Conservation (phyloP, 73 alveolate genomes). For the Uronychia setigera region DNA sequence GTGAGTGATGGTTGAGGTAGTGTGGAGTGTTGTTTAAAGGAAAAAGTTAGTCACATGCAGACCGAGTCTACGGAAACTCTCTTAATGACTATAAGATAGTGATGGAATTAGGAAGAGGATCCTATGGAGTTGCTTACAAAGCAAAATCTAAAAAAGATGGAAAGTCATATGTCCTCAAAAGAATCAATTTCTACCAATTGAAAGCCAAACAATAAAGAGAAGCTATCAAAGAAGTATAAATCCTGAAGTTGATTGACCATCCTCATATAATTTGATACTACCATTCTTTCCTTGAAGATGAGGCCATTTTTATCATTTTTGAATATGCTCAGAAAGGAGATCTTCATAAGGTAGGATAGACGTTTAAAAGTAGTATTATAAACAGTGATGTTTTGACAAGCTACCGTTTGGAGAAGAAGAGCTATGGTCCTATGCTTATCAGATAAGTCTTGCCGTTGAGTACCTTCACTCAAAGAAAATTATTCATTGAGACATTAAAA, state of each 20-base stretch:
- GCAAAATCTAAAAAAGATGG: constrained; percentile 67
- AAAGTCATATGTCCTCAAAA: constrained; percentile 72
- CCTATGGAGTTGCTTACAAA: constrained; percentile 84
- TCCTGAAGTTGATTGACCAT: constrained; percentile 67
- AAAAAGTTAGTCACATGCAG: too few species aligned
- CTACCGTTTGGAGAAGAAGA: constrained; percentile 75
- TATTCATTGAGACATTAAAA: constrained; percentile 92
- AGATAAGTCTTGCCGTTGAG: constrained; percentile 86
- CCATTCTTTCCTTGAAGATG: constrained; percentile 70
- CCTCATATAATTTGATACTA: constrained; percentile 73
- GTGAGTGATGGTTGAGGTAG: too few species aligned
- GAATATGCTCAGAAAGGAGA: constrained; percentile 89
- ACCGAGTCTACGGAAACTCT: background rate
- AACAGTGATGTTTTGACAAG: too few species aligned
- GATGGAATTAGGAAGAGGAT: constrained; percentile 85
- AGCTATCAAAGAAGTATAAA: constrained; percentile 73
- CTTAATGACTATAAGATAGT: background rate
- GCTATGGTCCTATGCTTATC: constrained; percentile 79
- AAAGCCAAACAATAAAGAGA: constrained; percentile 66
- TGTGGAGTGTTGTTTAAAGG: too few species aligned
- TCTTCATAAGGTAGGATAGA: constrained; percentile 69
- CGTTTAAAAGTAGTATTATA: constrained; percentile 66
- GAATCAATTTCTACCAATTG: constrained; percentile 57
- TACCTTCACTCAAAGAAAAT: constrained; percentile 85
- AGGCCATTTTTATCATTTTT: constrained; percentile 78